Evolutionary conservation across 2,329 filamentous ascomycete species (phyloP).

Genomic region (Colletotrichum chrysophilum): DNA sequence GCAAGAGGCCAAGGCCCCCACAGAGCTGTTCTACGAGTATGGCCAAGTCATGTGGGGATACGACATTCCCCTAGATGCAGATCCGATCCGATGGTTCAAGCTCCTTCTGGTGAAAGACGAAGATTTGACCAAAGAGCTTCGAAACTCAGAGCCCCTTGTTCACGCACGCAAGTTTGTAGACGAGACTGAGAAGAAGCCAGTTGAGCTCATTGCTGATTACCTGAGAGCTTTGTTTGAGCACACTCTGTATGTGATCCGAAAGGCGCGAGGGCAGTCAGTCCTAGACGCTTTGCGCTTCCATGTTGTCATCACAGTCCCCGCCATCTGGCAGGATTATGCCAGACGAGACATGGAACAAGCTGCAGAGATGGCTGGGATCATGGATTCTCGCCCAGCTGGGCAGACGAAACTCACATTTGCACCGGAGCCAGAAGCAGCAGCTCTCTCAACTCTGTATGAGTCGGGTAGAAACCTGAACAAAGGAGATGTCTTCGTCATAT

Average conservation of each 20-base stretch:
- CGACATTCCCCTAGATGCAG: not conserved
- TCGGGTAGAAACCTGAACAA: not conserved
- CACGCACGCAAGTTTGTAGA: not conserved
- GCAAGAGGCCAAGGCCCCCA: not conserved
- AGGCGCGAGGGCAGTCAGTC: not conserved
- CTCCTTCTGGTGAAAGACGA: not conserved
- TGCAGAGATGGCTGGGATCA: not conserved
- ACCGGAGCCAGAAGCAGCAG: not conserved
- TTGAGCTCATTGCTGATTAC: not conserved
- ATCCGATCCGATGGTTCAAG: not conserved
- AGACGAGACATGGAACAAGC: not conserved
- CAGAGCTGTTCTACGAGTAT: not conserved
- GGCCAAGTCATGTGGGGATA: not conserved
- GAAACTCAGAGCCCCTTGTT: not conserved
- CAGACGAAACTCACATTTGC: not conserved
- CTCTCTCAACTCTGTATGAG: not conserved
- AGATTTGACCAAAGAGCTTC: not conserved
- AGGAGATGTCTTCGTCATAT: not conserved
- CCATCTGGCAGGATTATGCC: not conserved
- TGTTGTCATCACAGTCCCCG: not conserved
- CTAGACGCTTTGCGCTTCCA: not conserved
- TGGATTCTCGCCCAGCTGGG: rapidly evolving
- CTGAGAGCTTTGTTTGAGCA: not conserved
- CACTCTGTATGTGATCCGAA: not conserved
- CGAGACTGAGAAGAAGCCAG: not conserved